A percentile compares a stretch with the other conserved stretches of the same genome.
Conservation (phyloP, 2,329 filamentous ascomycete species). For the Fusarium palustre region DNA sequence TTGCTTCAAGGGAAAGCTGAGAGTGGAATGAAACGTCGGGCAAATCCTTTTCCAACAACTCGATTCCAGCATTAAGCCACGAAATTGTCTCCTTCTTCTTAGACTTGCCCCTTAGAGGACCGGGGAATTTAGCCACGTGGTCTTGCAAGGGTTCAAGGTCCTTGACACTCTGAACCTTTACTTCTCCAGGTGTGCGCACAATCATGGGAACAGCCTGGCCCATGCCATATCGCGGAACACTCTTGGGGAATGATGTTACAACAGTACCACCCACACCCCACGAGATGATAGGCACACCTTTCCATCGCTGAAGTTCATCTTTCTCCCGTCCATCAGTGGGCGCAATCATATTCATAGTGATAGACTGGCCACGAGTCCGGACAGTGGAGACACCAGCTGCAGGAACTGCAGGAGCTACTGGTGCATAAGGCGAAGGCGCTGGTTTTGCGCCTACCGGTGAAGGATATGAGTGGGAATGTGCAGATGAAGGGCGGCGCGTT, state of each 20-base stretch:
- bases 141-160: conserved; percentile 78
- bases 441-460: conserved; percentile 50
- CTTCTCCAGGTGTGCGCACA: conserved; percentile 82
- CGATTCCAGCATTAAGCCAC: conserved; percentile 85
- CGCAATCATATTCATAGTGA: conserved; percentile 68
- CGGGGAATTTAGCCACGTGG: conserved; percentile 83
- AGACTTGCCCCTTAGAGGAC: conserved; percentile 86
- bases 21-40: conserved; percentile 63
- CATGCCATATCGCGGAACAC: conserved; percentile 86
- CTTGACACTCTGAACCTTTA: conserved; percentile 81
- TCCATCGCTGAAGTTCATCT: conserved; percentile 90
- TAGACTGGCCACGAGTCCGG: conserved; percentile 64
- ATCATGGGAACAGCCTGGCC: conserved; percentile 80
- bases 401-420: conserved; percentile 33
- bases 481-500: conserved; percentile 66
- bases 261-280: conserved; percentile 90
- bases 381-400: conserved; percentile 36
- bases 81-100: conserved; percentile 94
- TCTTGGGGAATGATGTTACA: conserved; percentile 87
- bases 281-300: conserved; percentile 84
- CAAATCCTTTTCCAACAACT: conserved; percentile 72
- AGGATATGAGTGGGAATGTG: conserved; percentile 59
- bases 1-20: conserved; percentile 69
- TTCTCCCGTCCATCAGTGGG: conserved; percentile 74
- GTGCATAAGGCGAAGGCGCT: conserved; percentile 45